Conservation (phyloP, 352 stramenopile species). For the Pythium coloratum region DNA sequence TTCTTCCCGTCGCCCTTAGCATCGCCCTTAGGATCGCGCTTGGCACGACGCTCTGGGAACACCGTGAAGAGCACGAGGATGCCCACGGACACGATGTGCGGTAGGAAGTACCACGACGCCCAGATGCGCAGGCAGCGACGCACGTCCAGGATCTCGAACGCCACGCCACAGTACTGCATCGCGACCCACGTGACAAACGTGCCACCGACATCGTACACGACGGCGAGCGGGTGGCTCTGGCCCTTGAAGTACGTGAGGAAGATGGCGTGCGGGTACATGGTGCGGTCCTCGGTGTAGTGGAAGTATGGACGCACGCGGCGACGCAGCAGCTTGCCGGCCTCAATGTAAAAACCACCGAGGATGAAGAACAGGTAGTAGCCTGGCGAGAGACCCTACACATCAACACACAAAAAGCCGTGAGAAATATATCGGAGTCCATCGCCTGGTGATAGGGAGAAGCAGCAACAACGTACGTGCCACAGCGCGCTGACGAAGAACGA, state of each 20-base stretch:
- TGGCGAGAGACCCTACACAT: constrained; percentile 67
- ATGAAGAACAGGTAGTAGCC: constrained; percentile 90
- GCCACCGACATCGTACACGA: constrained; percentile 78
- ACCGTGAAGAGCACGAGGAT: constrained; percentile 63
- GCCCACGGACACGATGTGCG: constrained; percentile 58
- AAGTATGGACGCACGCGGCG: constrained; percentile 75
- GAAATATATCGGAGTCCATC: too few species aligned
- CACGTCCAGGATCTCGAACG: constrained; percentile 84
- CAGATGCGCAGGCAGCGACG: constrained; percentile 74
- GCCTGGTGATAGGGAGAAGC: constrained; percentile 16
- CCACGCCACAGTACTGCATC: constrained; percentile 86
- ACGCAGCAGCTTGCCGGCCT: constrained; percentile 82
- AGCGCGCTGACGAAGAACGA: constrained; percentile 83
- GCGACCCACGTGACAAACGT: constrained; percentile 77
- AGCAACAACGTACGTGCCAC: constrained; percentile 64
- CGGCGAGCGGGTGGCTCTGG: constrained; percentile 67
- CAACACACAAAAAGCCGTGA: constrained; percentile 3
- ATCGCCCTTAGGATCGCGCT: constrained; percentile 7
- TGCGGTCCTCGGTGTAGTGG: constrained; percentile 85
- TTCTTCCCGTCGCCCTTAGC: constrained; percentile 35
- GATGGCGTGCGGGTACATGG: constrained; percentile 72
- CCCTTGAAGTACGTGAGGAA: constrained; percentile 82
- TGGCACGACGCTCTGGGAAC: constrained; percentile 49
- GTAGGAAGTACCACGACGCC: constrained; percentile 82
- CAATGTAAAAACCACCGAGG: constrained; percentile 80